phyloP scores from a whole-genome alignment of 164 flowering plant species.

The Litsea cubeba region DNA sequence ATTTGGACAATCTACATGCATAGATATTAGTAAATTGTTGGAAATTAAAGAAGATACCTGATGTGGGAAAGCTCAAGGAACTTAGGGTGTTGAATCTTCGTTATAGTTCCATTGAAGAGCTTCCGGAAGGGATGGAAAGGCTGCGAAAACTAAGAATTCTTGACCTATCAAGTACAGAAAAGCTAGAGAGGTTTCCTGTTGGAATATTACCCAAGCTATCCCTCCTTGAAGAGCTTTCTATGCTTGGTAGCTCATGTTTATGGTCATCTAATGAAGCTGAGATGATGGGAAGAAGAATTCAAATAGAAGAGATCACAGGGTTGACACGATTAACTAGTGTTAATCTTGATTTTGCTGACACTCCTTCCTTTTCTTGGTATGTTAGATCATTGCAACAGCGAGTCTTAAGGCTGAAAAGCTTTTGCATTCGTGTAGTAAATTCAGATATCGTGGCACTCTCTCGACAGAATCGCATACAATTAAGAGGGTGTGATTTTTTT shows the following conservation, averaged over 20 bases:
- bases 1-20: constrained; percentile 13
- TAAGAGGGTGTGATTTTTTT: background rate
- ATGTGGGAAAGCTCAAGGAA: constrained; percentile 12
- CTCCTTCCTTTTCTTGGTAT: background rate
- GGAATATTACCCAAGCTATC: constrained; percentile 2
- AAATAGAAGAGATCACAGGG: constrained; percentile 6
- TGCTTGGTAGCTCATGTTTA: background rate
- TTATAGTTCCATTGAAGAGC: background rate
- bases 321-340: background rate
- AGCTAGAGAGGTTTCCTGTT: constrained; percentile 1
- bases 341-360: background rate
- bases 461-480: background rate
- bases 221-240: constrained; percentile 3
- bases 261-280: background rate
- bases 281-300: background rate
- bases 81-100: constrained; percentile 15
- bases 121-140: constrained; percentile 11
- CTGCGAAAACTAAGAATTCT: constrained; percentile 14
- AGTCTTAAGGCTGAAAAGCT: constrained; percentile 6
- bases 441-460: background rate
- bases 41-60: constrained; percentile 11
- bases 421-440: background rate
- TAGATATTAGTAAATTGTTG: constrained; percentile 6
- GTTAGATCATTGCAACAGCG: background rate
- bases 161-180: constrained; percentile 7